Evolutionary conservation across 495 filamentous ascomycete genomes (phyloP).

Genomic region (Lasiosphaeria miniovina): DNA sequence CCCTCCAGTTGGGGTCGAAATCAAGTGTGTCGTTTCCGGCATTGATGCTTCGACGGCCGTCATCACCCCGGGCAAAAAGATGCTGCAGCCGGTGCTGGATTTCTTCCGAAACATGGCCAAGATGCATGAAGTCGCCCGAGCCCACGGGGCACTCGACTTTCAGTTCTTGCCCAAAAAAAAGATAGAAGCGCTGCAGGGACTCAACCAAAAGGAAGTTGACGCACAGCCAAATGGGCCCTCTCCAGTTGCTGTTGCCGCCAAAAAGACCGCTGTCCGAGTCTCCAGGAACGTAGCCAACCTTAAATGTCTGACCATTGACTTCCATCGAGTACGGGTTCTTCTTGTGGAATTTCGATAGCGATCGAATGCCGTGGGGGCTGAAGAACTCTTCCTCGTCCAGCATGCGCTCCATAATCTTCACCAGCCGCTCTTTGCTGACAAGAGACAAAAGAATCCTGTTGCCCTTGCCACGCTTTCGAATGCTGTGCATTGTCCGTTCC

Average conservation of each 20-base stretch:
- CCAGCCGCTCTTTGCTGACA: conserved; percentile 82
- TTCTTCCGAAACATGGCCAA: conserved; percentile 94
- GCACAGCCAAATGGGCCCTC: conserved; percentile 89
- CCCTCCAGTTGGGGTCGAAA: conserved; percentile 87
- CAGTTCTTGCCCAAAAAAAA: conserved; percentile 87
- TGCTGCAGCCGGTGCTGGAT: conserved; percentile 94
- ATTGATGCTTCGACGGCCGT: conserved; percentile 84
- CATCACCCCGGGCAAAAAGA: conserved; percentile 76
- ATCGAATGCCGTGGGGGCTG: conserved; percentile 84
- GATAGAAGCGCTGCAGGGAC: conserved; percentile 85
- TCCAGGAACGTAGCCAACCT: conserved; percentile 85
- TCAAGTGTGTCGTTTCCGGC: conserved; percentile 77
- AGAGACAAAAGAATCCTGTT: conserved; percentile 81
- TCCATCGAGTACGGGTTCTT: conserved; percentile 92
- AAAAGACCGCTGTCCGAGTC: conserved; percentile 93
- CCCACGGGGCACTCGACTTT: conserved; percentile 92
- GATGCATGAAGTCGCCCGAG: conserved; percentile 92
- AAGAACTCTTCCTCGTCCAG: conserved; percentile 92
- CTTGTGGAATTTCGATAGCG: conserved; percentile 89
- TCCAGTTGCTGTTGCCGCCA: conserved; percentile 97
- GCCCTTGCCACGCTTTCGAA: conserved; percentile 82
- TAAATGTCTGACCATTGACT: conserved; percentile 87
- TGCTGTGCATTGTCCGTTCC: conserved; percentile 88
- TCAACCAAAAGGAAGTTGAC: conserved; percentile 96
- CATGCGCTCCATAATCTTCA: conserved; percentile 85